Evolutionary conservation across 2,329 filamentous ascomycete species (phyloP).

Genomic region (Fulvia fulva): DNA sequence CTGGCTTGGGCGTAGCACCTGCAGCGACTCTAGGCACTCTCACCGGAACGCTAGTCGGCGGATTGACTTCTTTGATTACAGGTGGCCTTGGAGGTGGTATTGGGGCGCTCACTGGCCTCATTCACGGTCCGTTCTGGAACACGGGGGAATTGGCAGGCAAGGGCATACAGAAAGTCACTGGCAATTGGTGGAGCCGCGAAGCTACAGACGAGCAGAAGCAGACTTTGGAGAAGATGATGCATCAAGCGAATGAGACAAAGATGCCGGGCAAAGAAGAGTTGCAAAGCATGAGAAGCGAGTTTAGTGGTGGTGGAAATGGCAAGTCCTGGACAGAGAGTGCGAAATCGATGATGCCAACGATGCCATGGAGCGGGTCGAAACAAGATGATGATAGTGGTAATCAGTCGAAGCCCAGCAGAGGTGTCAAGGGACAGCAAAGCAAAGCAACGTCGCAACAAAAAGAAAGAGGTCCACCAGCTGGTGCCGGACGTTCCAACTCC

Average conservation of each 20-base stretch:
- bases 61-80: constrained; percentile 23
- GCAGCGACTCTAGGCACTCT: constrained; percentile 28
- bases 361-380: constrained; percentile 1
- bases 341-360: neutral
- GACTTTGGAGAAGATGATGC: constrained; percentile 32
- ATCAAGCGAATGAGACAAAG: constrained; percentile 27
- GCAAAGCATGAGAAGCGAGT: constrained; percentile 14
- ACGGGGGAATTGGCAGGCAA: constrained; percentile 24
- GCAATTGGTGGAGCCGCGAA: constrained; percentile 28
- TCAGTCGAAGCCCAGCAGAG: neutral
- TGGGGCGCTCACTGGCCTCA: constrained; percentile 21
- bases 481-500: constrained; percentile 2
- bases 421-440: neutral
- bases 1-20: constrained; percentile 29
- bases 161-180: constrained; percentile 27
- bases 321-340: neutral
- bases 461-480: neutral
- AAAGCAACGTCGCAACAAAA: neutral
- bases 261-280: constrained; percentile 19
- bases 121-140: constrained; percentile 31
- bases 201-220: constrained; percentile 32
- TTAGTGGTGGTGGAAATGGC: neutral
- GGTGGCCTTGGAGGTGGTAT: constrained; percentile 29
- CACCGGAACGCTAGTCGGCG: constrained; percentile 32
- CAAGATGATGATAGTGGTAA: neutral